phyloP scores from a whole-genome alignment of 768 basidiomycete genomes.

The Rhodocollybia butyracea region DNA sequence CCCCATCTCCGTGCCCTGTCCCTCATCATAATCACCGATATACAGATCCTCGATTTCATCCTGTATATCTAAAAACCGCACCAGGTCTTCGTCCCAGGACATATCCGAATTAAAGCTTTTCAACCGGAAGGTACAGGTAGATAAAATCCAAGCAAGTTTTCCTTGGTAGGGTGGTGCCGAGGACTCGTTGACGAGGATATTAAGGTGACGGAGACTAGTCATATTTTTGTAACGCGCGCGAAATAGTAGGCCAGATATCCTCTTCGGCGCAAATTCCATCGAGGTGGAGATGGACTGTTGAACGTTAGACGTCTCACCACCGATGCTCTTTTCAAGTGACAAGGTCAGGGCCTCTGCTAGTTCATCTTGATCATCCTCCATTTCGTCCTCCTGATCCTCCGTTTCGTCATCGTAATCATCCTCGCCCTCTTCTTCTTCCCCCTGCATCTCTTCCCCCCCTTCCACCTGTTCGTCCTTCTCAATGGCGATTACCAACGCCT shows the following conservation, averaged over 20 bases:
- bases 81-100: constrained; percentile 56
- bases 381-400: too few species aligned
- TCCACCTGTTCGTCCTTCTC: constrained; percentile 27
- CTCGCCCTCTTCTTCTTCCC: constrained; percentile 19
- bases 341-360: neutral
- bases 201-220: constrained; percentile 46
- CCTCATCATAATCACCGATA: constrained; percentile 41
- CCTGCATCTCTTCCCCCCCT: constrained; percentile 18
- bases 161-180: constrained; percentile 30
- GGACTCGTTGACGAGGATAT: constrained; percentile 34
- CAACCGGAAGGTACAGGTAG: constrained; percentile 49
- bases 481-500: constrained; percentile 49
- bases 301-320: neutral
- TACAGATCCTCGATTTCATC: constrained; percentile 45
- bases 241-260: constrained; percentile 49
- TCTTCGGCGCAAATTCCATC: constrained; percentile 20
- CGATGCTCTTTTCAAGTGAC: neutral
- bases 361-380: constrained; percentile 14
- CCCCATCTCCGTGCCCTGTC: neutral
- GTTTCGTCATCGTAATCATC: neutral
- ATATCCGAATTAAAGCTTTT: constrained; percentile 63
- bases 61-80: constrained; percentile 50
- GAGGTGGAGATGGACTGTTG: neutral
- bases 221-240: constrained; percentile 46
- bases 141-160: constrained; percentile 37